Base-by-base conservation (phyloP, 2,329 filamentous ascomycete genomes). In the Monilinia fructicola region DNA sequence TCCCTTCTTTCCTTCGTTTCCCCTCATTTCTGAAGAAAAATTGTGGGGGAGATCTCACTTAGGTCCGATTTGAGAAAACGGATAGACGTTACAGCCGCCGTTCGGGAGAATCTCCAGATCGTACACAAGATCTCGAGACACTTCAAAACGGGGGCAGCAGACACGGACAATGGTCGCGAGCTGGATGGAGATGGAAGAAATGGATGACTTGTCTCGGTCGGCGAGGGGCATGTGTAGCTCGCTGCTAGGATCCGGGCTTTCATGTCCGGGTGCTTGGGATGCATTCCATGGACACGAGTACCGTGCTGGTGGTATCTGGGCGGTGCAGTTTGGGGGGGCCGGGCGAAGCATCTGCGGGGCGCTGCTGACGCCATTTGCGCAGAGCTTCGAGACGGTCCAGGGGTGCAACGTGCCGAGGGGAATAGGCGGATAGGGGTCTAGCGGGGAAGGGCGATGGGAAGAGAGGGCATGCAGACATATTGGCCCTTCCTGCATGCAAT, bases 101-200 rank as follows among this genome's bases (percentile, higher is more conserved):
- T n/a, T 58, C 55, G 55, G 55, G 55, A 58, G 40, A 58, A 46
- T 58, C 2, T 46, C 40, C 23, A 46, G 55, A 58, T 58, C 55
- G 40, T 58, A 58, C 55, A 46, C 55, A 31, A 58, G 55, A 58
- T 58, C 55, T 58, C 38, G 40, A 44, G 23, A 44, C 23, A n/a
- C 18, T 12, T 12, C 16, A 18, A 18, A 28, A 58, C 54, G 54
- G 54, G 54, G 26, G 23, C 0, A 21, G 14, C 12, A 23, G 48
- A 26, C 16, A 52, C 48, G 48, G 48, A 12, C 10, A 52, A 26
- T 14, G 48, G 48, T 3, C 12, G 16, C 11, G 46, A 48, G 10
- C 12, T 11, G 40, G n/a, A 23, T 28, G 23, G 23, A 16, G 9
- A 28, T 52, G 48, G 6, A 3, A 14, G 40, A 14, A 42, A 42